These are phyloP conservation scores for Strobilomyces confusus DNA, from an alignment of 768 basidiomycete species.

Conservation along the genomic window DNA sequence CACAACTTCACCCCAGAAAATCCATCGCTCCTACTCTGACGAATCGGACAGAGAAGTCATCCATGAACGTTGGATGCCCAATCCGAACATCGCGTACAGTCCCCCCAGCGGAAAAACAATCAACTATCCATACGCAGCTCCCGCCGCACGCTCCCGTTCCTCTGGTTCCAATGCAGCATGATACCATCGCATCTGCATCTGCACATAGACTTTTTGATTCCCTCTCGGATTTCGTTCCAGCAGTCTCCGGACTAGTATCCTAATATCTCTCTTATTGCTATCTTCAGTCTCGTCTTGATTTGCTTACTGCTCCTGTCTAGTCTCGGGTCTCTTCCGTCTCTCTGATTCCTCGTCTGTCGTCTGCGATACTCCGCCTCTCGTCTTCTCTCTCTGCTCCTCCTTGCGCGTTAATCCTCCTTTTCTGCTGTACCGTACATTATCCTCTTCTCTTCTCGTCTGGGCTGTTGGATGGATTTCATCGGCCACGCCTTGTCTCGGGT, in stretches of 20 bases:
- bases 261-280: slow-evolving; percentile 36
- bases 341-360: slow-evolving; percentile 11
- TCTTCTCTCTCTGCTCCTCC: slow-evolving; percentile 27
- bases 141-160: slow-evolving; percentile 25
- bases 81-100: slow-evolving; percentile 34
- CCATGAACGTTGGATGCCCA: slow-evolving; percentile 66
- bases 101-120: slow-evolving; percentile 33
- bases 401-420: slow-evolving; percentile 27
- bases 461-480: slow-evolving; percentile 32
- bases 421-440: slow-evolving; percentile 32
- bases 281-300: slow-evolving; percentile 27
- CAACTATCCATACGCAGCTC: slow-evolving; percentile 26
- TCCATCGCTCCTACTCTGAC: slow-evolving; percentile 59
- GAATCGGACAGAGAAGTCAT: slow-evolving; percentile 55
- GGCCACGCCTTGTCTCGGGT: slow-evolving; percentile 19
- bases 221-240: slow-evolving; percentile 25
- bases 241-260: slow-evolving; percentile 27
- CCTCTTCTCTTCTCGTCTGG: slow-evolving; percentile 21
- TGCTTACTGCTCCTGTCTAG: slow-evolving; percentile 18
- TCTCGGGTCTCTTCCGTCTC: slow-evolving; percentile 7
- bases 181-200: slow-evolving; percentile 16
- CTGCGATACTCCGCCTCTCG: slow-evolving; percentile 10
- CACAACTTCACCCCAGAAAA: slow-evolving; percentile 51
- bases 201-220: slow-evolving; percentile 23
- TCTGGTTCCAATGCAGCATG: slow-evolving; percentile 36